phyloP scores from a whole-genome alignment of 768 basidiomycete species.

The Kwoniella botswanensis region DNA sequence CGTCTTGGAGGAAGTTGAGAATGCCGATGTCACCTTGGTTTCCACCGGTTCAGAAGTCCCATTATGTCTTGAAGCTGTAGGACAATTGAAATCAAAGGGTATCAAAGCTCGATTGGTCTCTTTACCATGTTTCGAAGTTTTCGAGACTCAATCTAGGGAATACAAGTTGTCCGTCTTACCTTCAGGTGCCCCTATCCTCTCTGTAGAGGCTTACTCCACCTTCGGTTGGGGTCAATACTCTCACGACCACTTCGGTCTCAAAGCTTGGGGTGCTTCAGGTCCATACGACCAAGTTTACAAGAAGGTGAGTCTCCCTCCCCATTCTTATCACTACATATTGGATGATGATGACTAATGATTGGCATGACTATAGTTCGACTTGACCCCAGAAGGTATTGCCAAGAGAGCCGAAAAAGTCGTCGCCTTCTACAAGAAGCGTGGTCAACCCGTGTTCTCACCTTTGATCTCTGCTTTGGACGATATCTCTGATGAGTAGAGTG shows the following conservation, averaged over 20 bases:
- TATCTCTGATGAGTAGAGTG: constrained; percentile 47
- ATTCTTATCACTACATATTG: neutral
- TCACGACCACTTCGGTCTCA: constrained; percentile 70
- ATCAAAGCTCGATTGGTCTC: constrained; percentile 81
- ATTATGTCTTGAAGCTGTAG: constrained; percentile 85
- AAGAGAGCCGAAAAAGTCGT: constrained; percentile 82
- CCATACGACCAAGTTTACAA: constrained; percentile 90
- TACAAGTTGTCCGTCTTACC: constrained; percentile 85
- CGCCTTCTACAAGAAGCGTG: constrained; percentile 76
- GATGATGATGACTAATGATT: constrained; percentile 64
- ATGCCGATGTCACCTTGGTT: constrained; percentile 87
- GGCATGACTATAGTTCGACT: constrained; percentile 56
- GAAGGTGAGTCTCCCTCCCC: constrained; percentile 60
- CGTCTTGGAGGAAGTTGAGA: constrained; percentile 77
- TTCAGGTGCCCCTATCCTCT: constrained; percentile 85
- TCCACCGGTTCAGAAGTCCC: constrained; percentile 82
- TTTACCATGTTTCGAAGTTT: constrained; percentile 87
- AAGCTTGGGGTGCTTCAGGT: constrained; percentile 84
- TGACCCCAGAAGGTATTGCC: constrained; percentile 65
- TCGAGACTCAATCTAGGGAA: constrained; percentile 74
- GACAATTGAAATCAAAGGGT: constrained; percentile 75
- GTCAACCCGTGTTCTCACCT: constrained; percentile 55
- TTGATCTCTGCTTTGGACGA: constrained; percentile 58
- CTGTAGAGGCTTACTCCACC: constrained; percentile 80
- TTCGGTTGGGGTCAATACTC: constrained; percentile 87